A percentile compares a stretch with the other conserved stretches of the same genome.
These are phyloP conservation scores for Centella asiatica DNA, from an alignment of 129 eudicot genomes.

Conservation along the genomic window DNA sequence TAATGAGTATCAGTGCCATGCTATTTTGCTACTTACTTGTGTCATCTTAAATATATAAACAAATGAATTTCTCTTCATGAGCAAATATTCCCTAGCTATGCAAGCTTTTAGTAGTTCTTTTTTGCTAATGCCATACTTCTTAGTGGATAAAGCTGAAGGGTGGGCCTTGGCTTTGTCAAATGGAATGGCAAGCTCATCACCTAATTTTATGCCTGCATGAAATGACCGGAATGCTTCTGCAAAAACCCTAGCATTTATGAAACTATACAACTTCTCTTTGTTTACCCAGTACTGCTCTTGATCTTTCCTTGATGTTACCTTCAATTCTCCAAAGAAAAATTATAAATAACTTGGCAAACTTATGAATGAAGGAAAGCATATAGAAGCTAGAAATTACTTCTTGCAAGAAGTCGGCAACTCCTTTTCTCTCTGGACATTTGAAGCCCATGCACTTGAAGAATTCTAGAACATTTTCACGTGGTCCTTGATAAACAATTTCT, in stretches of 20 bases:
- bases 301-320: constrained; percentile 85
- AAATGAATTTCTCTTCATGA: constrained; percentile 82
- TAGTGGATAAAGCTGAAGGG: constrained; percentile 65
- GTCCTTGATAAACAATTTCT: constrained; percentile 27
- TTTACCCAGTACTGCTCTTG: constrained; percentile 62
- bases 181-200: constrained; percentile 37
- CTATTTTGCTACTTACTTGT: constrained; percentile 61
- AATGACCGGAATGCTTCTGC: constrained; percentile 51
- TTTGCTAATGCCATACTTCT: constrained; percentile 41
- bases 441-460: constrained; percentile 25
- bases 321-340: background rate
- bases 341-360: background rate
- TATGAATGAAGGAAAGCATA: background rate
- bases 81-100: constrained; percentile 42
- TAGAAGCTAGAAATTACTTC: constrained; percentile 22
- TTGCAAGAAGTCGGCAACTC: constrained; percentile 29
- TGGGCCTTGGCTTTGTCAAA: constrained; percentile 66
- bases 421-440: constrained; percentile 31
- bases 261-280: constrained; percentile 46
- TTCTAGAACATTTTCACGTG: constrained; percentile 18
- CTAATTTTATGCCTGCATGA: constrained; percentile 42
- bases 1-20: too few species aligned
- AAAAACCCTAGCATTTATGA: constrained; percentile 53
- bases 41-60: constrained; percentile 47
- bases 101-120: constrained; percentile 58